Conservation (phyloP, 768 basidiomycete genomes). For the Psilocybe cubensis region DNA sequence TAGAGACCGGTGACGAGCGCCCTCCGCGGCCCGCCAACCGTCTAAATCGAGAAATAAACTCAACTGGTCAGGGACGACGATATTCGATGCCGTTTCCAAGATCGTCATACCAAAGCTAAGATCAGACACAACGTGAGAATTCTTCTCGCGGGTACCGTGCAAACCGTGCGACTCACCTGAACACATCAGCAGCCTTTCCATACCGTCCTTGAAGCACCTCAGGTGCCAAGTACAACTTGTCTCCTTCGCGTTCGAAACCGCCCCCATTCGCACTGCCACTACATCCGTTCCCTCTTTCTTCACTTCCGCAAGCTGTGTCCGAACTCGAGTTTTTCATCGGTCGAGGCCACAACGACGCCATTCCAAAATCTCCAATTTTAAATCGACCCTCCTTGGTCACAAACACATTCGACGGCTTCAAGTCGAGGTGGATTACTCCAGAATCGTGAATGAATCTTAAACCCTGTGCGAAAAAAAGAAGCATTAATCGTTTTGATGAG, state of each 20-base stretch:
- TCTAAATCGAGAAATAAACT: constrained; percentile 37
- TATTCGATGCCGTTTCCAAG: constrained; percentile 94
- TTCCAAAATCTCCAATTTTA: constrained; percentile 98
- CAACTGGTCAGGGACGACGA: constrained; percentile 95
- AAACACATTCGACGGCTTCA: constrained; percentile 98
- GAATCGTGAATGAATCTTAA: constrained; percentile 87
- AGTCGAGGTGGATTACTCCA: constrained; percentile 91
- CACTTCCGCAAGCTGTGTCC: constrained; percentile 14
- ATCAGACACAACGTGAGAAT: constrained; percentile 45
- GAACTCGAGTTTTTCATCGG: constrained; percentile 13
- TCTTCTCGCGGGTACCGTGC: constrained; percentile 26
- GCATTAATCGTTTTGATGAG: constrained; percentile 7
- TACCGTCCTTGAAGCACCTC: constrained; percentile 93
- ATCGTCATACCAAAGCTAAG: constrained; percentile 92
- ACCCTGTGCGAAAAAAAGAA: constrained; percentile 51
- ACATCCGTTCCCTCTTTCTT: constrained; percentile 12
- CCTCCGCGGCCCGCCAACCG: constrained; percentile 16
- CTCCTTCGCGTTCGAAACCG: constrained; percentile 93
- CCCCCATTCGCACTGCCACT: constrained; percentile 28
- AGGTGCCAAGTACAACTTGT: constrained; percentile 95
- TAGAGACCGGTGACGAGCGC: constrained; percentile 11
- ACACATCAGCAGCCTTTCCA: constrained; percentile 94
- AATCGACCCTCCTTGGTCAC: constrained; percentile 85
- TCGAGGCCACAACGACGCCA: constrained; percentile 91
- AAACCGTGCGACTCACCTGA: constrained; percentile 72